Conservation (phyloP, 768 basidiomycete species). For the Ramaria sp. region DNA sequence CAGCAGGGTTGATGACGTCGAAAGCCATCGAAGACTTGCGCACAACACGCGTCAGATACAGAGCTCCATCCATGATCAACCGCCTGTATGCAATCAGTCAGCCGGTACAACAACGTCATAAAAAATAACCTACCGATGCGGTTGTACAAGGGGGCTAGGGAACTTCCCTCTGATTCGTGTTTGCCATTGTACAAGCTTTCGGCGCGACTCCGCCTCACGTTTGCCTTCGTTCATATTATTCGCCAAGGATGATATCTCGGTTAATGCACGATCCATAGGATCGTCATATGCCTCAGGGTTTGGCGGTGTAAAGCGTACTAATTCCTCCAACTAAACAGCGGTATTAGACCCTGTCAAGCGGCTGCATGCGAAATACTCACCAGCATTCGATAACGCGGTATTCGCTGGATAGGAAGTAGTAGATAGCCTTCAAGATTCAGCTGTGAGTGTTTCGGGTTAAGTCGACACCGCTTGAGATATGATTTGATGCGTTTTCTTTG, state of each 20-base stretch:
- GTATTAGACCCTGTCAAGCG: neutral
- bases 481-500: conserved; percentile 83
- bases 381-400: conserved; percentile 91
- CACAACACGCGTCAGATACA: conserved; percentile 83
- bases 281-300: conserved; percentile 65
- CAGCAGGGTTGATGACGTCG: conserved; percentile 68
- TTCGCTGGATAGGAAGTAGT: conserved; percentile 88
- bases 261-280: conserved; percentile 73
- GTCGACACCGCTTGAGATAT: conserved; percentile 83
- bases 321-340: conserved; percentile 62
- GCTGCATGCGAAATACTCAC: conserved; percentile 34
- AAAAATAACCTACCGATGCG: conserved; percentile 60
- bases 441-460: conserved; percentile 86
- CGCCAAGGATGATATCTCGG: conserved; percentile 81
- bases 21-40: conserved; percentile 75
- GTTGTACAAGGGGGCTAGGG: conserved; percentile 95
- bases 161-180: conserved; percentile 82
- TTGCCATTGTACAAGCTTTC: conserved; percentile 88
- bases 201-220: conserved; percentile 85
- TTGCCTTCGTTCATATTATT: conserved; percentile 98
- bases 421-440: conserved; percentile 91
- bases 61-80: conserved; percentile 84
- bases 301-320: conserved; percentile 79
- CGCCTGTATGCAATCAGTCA: conserved; percentile 36
- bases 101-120: neutral